phyloP scores from a whole-genome alignment of 768 basidiomycete species.

The Zangia roseola region DNA sequence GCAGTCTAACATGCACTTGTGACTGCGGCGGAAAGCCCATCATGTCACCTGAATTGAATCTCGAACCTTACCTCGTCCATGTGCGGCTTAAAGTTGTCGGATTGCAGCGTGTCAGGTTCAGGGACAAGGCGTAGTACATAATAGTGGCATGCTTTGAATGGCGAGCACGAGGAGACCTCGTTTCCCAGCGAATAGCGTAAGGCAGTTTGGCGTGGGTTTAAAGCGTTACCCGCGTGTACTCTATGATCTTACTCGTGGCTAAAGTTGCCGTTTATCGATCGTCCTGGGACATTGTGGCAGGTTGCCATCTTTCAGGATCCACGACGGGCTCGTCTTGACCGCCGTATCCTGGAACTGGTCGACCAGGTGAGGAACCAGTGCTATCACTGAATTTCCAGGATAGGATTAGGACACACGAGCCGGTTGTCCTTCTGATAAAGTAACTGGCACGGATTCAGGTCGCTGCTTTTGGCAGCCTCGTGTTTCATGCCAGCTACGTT shows the following conservation, averaged over 20 bases:
- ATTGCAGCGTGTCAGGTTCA: background rate
- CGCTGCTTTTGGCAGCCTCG: slow-evolving; percentile 35
- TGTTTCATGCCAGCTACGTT: slow-evolving; percentile 30
- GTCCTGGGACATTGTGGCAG: background rate
- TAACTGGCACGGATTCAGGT: slow-evolving; percentile 18
- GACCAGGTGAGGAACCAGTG: slow-evolving; percentile 1
- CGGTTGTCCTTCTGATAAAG: slow-evolving; percentile 24
- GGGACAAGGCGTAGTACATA: too few species aligned
- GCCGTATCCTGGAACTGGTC: background rate
- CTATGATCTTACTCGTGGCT: slow-evolving; percentile 6
- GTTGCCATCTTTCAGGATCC: background rate
- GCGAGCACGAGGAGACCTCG: slow-evolving; percentile 31
- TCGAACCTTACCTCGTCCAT: background rate
- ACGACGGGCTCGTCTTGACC: background rate
- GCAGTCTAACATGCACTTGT: slow-evolving; percentile 33
- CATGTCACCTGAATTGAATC: background rate
- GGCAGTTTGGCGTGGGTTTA: slow-evolving; percentile 21
- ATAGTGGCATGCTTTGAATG: slow-evolving; percentile 2
- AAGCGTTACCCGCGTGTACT: slow-evolving; percentile 12
- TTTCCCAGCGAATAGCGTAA: slow-evolving; percentile 23
- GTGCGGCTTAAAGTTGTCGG: too few species aligned
- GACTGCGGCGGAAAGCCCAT: slow-evolving; percentile 25
- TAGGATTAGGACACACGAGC: slow-evolving; percentile 7
- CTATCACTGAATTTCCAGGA: slow-evolving; percentile 9
- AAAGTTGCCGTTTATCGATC: background rate